Evolutionary conservation across 768 basidiomycete species (phyloP), one percentile per base, ranked within the genome.

Genomic region (Pisolithus tinctorius): DNA sequence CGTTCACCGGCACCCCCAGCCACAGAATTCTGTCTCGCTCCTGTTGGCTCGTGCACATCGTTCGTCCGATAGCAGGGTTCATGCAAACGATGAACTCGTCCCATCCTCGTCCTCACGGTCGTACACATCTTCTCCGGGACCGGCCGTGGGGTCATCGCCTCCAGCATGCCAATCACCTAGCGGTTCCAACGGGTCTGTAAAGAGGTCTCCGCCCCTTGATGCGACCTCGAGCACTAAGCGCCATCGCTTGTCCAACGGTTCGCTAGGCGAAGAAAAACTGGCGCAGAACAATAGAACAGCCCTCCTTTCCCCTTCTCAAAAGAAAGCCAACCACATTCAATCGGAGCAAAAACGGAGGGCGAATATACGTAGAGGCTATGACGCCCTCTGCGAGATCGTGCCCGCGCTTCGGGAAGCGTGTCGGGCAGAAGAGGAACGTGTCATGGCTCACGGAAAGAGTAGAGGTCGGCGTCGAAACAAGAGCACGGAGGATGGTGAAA

Each of bases 311-410:
- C 81, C 88, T 0, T 83, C 86, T 2, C 89, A 93, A 74, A 94
- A 94, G 65, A 90, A 93, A 63, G 86, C 86, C 38, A 94, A 94
- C 60, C 93, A 96, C 62, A 95, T 96, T 57, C 87, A 90, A 59
- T 88, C 85, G 2, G 93, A 96, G 71, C 92, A 95, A 72, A 94
- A 94, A 67, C 83, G 93, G 25, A 81, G 93, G 30, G 90, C 90
- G 13, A 93, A 93, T 60, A 95, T 96, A 47, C 78, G 91, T 10
- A 71, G 83, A 37, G 93, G 92, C 10, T 95, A 95, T 63, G 93
- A 94, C 59, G 83, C 86, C 6, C 74, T 96, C 0, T 93, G 92
- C 60, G 84, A 85, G 25, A 80, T 82, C 26, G 84, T 96, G 0
- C 93, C 93, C 9, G 74, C 88, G 2, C 74, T 96, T 36, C 70